Base-by-base conservation (phyloP, 2,329 filamentous ascomycete genomes). In the Pseudocercospora macadamiae region DNA sequence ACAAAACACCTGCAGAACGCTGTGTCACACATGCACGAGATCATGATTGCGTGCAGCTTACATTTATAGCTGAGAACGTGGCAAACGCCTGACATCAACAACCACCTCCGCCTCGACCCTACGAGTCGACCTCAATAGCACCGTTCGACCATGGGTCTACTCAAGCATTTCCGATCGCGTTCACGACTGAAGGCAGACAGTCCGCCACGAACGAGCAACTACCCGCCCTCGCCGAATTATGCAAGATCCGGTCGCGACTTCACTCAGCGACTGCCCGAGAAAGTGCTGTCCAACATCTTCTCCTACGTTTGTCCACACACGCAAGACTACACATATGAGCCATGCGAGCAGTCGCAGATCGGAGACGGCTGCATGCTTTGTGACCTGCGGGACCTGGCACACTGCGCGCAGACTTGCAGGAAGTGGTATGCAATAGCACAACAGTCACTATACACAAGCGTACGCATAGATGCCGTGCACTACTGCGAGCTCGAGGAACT, bases 401-500 rank as follows among this genome's bases (percentile, higher is more conserved):
- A 91, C 74, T 93, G 90, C 73, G 86, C 87, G 36, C 82, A 85
- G 72, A 90, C 91, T 51, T 90, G 86, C 73, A 86, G 85, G 68
- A 81, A 82, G 68, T 97, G 93, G 93, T 82, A 82, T 65, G 70
- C 75, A 23, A 75, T 80, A n/a, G 84, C 83, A 32, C 81, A 82
- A 63, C 73, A 77, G 26, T 68, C 86, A 54, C 77, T 87, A 89
- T 96, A 81, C 74, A 87, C 88, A 69, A 93, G 91, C 79, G 87
- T 97, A 65, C 90, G 93, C 60, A 95, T 97, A 73, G 93, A 97
- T 73, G 85, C 90, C 16, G 93, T 97, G 28, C 93, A 97, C 76
- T 97, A 96, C 77, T 97, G 93, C 79, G 86, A 89, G 64, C 88
- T 90, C 68, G 93, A 97, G 75, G 88, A 90, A 59, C 80, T 89